Percentiles rank a stretch among this genome's conserved stretches.
phyloP scores from a whole-genome alignment of 176 grass and related monocot genomes.

The Dendrocalamus sinicus region DNA sequence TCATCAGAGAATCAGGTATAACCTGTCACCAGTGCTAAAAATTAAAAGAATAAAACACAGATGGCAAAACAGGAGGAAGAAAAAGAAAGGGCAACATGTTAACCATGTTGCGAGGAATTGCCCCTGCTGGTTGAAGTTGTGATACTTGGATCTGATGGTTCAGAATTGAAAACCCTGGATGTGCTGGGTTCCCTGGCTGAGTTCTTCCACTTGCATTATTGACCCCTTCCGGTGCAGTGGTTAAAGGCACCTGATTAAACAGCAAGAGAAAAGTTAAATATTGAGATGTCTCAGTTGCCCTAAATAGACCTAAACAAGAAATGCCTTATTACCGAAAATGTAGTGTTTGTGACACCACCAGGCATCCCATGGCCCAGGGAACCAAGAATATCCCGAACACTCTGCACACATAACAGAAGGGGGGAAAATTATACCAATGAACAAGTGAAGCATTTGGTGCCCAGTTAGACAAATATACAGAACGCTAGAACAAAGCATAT shows the following conservation, averaged over 20 bases:
- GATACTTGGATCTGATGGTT: conserved; percentile 82
- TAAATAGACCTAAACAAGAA: conserved; percentile 29
- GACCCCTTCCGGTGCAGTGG: conserved; percentile 54
- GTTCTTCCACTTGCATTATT: conserved; percentile 61
- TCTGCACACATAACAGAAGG: conserved; percentile 54
- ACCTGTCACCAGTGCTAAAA: conserved; percentile 52
- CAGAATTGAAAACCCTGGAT: conserved; percentile 62
- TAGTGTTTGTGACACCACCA: conserved; percentile 55
- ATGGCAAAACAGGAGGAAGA: conserved; percentile 19
- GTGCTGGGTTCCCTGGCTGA: conserved; percentile 58
- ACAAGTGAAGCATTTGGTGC: background rate
- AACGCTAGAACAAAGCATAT: conserved; percentile 37
- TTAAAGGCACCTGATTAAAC: conserved; percentile 61
- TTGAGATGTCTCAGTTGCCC: background rate
- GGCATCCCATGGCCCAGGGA: conserved; percentile 63
- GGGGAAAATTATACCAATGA: background rate
- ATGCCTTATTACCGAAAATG: conserved; percentile 49
- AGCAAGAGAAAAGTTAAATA: conserved; percentile 26
- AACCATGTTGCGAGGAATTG: conserved; percentile 62
- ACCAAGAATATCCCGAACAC: conserved; percentile 75
- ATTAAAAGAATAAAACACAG: conserved; percentile 29
- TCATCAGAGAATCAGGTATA: conserved; percentile 83
- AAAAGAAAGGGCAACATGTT: conserved; percentile 4
- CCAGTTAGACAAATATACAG: conserved; percentile 11
- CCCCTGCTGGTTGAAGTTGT: conserved; percentile 52